Evolutionary conservation across 768 basidiomycete genomes (phyloP).

Genomic region (Artomyces pyxidatus): DNA sequence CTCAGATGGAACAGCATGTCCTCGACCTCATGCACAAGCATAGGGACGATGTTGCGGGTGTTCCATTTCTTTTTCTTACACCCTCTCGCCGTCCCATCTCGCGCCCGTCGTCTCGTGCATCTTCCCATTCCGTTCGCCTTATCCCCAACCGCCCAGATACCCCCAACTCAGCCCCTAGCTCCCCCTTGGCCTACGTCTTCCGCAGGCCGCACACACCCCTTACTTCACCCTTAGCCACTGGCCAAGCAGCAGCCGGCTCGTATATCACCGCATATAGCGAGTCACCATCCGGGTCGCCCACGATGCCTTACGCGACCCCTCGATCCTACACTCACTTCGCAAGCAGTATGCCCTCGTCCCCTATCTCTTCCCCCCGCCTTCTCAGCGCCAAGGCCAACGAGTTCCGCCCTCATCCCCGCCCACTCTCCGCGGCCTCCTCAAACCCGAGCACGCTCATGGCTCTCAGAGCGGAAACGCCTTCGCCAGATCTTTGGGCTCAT

Average conservation of each 20-base stretch:
- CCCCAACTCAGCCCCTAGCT: conserved; percentile 65
- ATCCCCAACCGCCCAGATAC: conserved; percentile 63
- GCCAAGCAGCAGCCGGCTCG: conserved; percentile 36
- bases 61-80: conserved; percentile 77
- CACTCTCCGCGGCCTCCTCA: conserved; percentile 66
- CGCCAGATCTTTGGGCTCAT: conserved; percentile 86
- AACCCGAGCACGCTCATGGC: conserved; percentile 43
- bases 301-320: conserved; percentile 48
- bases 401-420: conserved; percentile 78
- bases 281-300: conserved; percentile 60
- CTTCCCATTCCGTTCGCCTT: conserved; percentile 59
- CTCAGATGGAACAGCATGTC: conserved; percentile 77
- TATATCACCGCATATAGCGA: conserved; percentile 48
- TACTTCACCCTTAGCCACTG: conserved; percentile 66
- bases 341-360: conserved; percentile 78
- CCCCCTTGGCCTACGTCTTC: conserved; percentile 68
- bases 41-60: conserved; percentile 74
- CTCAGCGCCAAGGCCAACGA: conserved; percentile 87
- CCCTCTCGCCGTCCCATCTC: conserved; percentile 73
- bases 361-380: conserved; percentile 75
- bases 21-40: conserved; percentile 96
- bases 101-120: conserved; percentile 73
- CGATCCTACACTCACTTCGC: conserved; percentile 57
- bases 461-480: conserved; percentile 70
- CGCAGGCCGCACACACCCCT: conserved; percentile 75